A percentile compares a stretch with the other conserved stretches of the same genome.
Conservation (phyloP, 2,329 filamentous ascomycete genomes). For the Paraphaeosphaeria minitans region DNA sequence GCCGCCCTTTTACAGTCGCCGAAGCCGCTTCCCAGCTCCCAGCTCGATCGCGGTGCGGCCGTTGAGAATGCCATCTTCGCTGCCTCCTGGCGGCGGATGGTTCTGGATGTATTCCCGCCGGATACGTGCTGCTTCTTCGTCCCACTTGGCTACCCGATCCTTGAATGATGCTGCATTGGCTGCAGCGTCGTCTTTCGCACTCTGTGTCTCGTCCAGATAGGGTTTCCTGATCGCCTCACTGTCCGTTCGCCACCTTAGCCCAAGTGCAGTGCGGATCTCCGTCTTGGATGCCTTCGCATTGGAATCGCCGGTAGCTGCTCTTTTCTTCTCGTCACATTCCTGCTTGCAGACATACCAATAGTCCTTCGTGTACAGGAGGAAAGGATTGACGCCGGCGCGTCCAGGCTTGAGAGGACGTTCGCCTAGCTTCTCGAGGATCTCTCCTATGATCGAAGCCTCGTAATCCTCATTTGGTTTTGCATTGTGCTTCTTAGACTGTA, state of each 20-base stretch:
- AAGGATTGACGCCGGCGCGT: conserved; percentile 81
- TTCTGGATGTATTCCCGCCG: conserved; percentile 50
- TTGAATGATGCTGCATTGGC: conserved; percentile 65
- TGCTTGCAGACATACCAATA: conserved; percentile 66
- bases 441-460: conserved; percentile 62
- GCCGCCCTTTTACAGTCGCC: conserved; percentile 26
- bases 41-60: conserved; percentile 47
- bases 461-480: conserved; percentile 52
- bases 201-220: conserved; percentile 75
- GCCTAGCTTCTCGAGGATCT: conserved; percentile 69
- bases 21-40: conserved; percentile 41
- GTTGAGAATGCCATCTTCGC: conserved; percentile 36
- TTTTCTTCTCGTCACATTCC: conserved; percentile 71
- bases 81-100: conserved; percentile 39
- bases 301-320: conserved; percentile 66
- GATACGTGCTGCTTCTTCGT: conserved; percentile 63
- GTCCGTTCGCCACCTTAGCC: conserved; percentile 88
- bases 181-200: conserved; percentile 70
- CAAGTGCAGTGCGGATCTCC: conserved; percentile 83
- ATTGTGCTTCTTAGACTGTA: conserved; percentile 28
- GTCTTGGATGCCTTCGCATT: conserved; percentile 69
- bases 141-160: conserved; percentile 71
- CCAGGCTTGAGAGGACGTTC: conserved; percentile 72
- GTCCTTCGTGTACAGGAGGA: conserved; percentile 85
- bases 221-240: conserved; percentile 72